These are phyloP conservation scores for Fallopia convolvulus DNA, from an alignment of 148 eudicot species.

Conservation along the genomic window DNA sequence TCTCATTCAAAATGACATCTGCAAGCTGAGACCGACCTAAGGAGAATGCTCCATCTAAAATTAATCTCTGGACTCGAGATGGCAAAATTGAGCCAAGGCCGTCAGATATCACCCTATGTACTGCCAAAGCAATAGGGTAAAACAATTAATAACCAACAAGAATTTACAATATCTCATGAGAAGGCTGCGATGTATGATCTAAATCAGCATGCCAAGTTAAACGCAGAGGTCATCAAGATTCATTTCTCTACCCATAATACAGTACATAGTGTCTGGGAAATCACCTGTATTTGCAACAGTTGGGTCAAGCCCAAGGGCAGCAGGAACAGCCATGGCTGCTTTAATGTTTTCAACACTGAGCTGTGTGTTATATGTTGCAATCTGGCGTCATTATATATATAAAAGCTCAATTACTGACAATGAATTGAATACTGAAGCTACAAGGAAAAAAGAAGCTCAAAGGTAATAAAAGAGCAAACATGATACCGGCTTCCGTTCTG, in stretches of 20 bases:
- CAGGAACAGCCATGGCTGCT: constrained; percentile 96
- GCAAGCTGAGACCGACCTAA: constrained; percentile 90
- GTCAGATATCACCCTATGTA: constrained; percentile 59
- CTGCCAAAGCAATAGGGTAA: constrained; percentile 32
- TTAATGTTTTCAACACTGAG: constrained; percentile 83
- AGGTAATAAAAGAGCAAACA: not conserved
- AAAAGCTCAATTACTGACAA: not conserved
- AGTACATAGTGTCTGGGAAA: not conserved
- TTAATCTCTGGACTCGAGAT: constrained; percentile 49
- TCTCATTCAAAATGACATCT: constrained; percentile 59
- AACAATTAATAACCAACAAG: not conserved
- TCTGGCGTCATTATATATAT: constrained; percentile 32
- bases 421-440: not conserved
- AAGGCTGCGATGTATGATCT: not conserved
- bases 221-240: not conserved
- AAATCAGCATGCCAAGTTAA: not conserved
- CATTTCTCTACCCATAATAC: not conserved
- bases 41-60: constrained; percentile 74
- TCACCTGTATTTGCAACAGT: constrained; percentile 74
- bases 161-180: not conserved
- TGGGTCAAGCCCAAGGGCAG: constrained; percentile 96
- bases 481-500: constrained; percentile 76
- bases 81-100: constrained; percentile 68
- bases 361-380: constrained; percentile 70
- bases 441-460: not conserved